Conservation (phyloP, 305 asterid species). For the Nicotiana rustica region DNA sequence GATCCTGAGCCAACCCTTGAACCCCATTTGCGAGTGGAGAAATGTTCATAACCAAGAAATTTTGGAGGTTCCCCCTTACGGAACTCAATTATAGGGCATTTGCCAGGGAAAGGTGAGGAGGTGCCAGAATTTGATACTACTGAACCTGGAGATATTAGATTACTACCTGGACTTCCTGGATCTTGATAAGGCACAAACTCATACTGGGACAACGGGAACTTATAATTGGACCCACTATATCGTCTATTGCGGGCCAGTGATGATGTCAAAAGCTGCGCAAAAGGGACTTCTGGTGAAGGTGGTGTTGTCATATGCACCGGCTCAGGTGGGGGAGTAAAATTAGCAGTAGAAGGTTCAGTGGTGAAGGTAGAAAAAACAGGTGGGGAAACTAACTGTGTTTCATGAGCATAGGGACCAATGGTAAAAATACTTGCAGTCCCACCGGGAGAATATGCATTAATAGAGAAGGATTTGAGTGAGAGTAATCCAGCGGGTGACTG, state of each 20-base stretch:
- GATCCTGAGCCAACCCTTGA: constrained; percentile 73
- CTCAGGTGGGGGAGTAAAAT: constrained; percentile 93
- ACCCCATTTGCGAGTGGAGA: constrained; percentile 77
- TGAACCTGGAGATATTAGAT: constrained; percentile 74
- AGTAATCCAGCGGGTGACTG: constrained; percentile 79
- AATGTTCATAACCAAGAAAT: constrained; percentile 73
- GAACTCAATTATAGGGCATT: constrained; percentile 54
- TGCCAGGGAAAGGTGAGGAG: constrained; percentile 84
- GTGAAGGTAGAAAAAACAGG: constrained; percentile 95
- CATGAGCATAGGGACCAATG: constrained; percentile 93
- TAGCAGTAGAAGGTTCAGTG: constrained; percentile 96
- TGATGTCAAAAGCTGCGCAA: constrained; percentile 90
- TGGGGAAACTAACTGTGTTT: constrained; percentile 90
- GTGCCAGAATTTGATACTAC: constrained; percentile 84
- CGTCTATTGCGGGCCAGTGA: constrained; percentile 69
- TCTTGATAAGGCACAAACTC: constrained; percentile 84
- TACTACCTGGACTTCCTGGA: constrained; percentile 86
- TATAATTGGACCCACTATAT: constrained; percentile 48
- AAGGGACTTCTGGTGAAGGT: constrained; percentile 97
- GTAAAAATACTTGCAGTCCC: constrained; percentile 66
- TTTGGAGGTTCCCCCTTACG: constrained; percentile 67
- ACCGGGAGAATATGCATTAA: constrained; percentile 56
- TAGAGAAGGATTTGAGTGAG: constrained; percentile 63
- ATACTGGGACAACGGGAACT: constrained; percentile 61
- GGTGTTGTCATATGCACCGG: constrained; percentile 88